Conservation (phyloP, 495 filamentous ascomycete species). For the Neurospora sublineolata region DNA sequence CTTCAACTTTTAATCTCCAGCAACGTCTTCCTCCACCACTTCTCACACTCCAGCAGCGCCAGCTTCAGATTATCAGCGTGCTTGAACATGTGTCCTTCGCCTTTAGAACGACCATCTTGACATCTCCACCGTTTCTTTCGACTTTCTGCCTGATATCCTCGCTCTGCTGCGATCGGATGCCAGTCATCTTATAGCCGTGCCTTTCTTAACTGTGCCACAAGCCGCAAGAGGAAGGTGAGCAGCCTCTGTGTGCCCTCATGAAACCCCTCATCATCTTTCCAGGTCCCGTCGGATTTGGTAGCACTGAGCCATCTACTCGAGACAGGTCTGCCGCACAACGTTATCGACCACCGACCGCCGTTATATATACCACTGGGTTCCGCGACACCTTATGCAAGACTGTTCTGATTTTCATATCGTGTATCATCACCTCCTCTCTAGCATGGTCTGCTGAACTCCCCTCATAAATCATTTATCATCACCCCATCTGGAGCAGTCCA, state of each 20-base stretch:
- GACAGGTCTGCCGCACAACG: not conserved
- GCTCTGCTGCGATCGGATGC: slow-evolving; percentile 21
- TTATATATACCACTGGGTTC: not conserved
- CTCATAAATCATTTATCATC: not conserved
- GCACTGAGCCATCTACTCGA: not conserved
- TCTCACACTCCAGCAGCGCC: slow-evolving; percentile 21
- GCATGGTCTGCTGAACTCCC: not conserved
- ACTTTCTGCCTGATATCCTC: slow-evolving; percentile 30
- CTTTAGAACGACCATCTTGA: slow-evolving; percentile 34
- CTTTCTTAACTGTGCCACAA: not conserved
- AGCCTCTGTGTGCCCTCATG: not conserved
- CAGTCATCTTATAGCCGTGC: not conserved
- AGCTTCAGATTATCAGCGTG: slow-evolving; percentile 15
- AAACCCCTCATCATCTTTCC: not conserved
- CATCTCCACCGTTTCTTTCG: slow-evolving; percentile 25
- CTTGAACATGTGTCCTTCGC: slow-evolving; percentile 36
- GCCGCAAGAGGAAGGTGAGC: not conserved
- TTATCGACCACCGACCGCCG: not conserved
- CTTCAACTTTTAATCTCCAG: slow-evolving; percentile 8
- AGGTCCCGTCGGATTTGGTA: not conserved
- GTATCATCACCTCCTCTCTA: not conserved
- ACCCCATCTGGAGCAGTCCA: not conserved
- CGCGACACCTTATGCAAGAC: not conserved
- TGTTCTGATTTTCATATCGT: not conserved
- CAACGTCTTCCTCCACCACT: slow-evolving; percentile 41